Evolutionary conservation across 164 flowering plant genomes (phyloP).

Genomic region (Umbellularia californica): DNA sequence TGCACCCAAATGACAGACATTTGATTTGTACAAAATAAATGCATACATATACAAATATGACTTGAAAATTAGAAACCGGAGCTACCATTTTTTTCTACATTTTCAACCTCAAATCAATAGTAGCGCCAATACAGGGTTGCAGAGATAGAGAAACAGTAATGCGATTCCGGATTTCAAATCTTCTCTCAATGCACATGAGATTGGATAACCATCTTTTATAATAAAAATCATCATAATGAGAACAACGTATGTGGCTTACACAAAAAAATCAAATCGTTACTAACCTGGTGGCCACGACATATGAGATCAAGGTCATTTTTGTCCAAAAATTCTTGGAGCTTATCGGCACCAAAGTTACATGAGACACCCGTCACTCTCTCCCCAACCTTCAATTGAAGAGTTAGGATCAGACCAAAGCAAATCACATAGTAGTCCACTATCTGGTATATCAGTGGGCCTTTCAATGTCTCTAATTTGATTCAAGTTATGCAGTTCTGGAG

Average conservation of each 20-base stretch:
- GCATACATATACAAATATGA: neutral
- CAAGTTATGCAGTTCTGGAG: conserved; percentile 38
- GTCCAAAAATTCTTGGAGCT: conserved; percentile 38
- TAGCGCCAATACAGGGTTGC: neutral
- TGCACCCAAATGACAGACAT: neutral
- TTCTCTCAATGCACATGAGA: neutral
- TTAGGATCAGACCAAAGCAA: conserved; percentile 58
- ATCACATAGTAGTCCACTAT: conserved; percentile 48
- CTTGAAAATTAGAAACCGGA: neutral
- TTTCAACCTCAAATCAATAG: neutral
- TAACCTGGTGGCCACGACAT: conserved; percentile 58
- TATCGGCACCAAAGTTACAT: conserved; percentile 44
- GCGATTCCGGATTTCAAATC: neutral
- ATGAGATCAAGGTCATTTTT: conserved; percentile 46
- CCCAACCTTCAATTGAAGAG: conserved; percentile 39
- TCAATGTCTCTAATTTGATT: conserved; percentile 32
- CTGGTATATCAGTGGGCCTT: conserved; percentile 54
- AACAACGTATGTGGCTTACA: neutral
- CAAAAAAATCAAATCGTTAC: neutral
- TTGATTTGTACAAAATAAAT: neutral
- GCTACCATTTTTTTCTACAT: neutral
- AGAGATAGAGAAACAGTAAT: too few species aligned
- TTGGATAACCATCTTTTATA: neutral
- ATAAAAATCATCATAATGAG: neutral
- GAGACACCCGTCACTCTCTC: conserved; percentile 48